Evolutionary conservation across 768 basidiomycete species (phyloP).

Genomic region (Heimioporus sp.): DNA sequence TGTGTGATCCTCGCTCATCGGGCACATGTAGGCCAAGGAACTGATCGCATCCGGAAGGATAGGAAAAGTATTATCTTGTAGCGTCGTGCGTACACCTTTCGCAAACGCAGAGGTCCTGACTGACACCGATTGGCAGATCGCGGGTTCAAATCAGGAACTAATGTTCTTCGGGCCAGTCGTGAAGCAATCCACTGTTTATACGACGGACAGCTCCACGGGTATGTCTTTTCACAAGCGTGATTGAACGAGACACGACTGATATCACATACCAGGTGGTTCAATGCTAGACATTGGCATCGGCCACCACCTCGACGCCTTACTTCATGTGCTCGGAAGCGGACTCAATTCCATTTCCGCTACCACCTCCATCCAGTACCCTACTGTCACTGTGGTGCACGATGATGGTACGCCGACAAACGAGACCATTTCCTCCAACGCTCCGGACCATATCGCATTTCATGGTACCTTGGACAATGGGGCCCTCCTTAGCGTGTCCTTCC

Average conservation of each 20-base stretch:
- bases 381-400: background rate
- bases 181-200: background rate
- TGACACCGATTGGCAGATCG: background rate
- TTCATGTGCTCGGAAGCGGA: constrained; percentile 6
- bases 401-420: constrained; percentile 8
- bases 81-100: background rate
- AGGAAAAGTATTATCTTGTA: constrained; percentile 8
- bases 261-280: background rate
- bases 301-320: constrained; percentile 3
- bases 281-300: constrained; percentile 3
- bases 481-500: constrained; percentile 1
- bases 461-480: constrained; percentile 6
- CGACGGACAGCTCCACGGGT: background rate
- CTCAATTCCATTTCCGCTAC: constrained; percentile 1
- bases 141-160: background rate
- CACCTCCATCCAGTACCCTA: constrained; percentile 4
- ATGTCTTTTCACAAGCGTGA: background rate
- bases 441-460: constrained; percentile 5
- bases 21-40: constrained; percentile 2
- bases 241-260: too few relatives aligned
- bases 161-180: constrained; percentile 2
- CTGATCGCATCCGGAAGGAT: constrained; percentile 7
- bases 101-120: background rate
- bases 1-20: background rate
- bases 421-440: background rate